These are phyloP conservation scores for Juglanconis juglandina DNA, from an alignment of 2,329 filamentous ascomycete genomes.

Conservation along the genomic window DNA sequence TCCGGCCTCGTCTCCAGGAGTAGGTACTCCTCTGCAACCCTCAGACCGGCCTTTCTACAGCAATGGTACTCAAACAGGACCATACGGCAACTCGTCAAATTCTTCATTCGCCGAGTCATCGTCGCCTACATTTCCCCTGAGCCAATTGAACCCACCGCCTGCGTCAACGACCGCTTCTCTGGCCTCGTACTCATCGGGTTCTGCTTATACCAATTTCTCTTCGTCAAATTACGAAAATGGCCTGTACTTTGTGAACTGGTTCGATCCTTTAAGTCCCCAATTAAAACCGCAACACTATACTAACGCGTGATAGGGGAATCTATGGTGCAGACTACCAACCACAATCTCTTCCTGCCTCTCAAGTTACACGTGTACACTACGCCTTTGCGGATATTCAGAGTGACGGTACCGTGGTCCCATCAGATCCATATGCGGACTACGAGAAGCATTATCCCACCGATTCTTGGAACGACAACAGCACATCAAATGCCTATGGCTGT, in stretches of 20 bases:
- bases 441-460: constrained; percentile 69
- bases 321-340: constrained; percentile 54
- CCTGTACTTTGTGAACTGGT: constrained; percentile 56
- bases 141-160: neutral
- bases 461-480: constrained; percentile 54
- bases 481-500: constrained; percentile 68
- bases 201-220: neutral
- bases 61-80: neutral
- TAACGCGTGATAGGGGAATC: constrained; percentile 32
- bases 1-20: neutral
- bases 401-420: constrained; percentile 50
- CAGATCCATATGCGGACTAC: constrained; percentile 60
- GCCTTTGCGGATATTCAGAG: constrained; percentile 45
- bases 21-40: neutral
- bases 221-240: constrained; percentile 34
- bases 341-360: constrained; percentile 62
- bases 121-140: neutral
- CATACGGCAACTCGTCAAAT: neutral
- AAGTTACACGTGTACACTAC: constrained; percentile 73
- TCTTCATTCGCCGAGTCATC: neutral
- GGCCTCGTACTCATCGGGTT: neutral
- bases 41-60: neutral
- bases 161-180: neutral
- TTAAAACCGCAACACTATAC: neutral
- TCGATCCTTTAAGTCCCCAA: constrained; percentile 16